Conservation (phyloP, 495 filamentous ascomycete genomes). For the Penicillium fimorum region DNA sequence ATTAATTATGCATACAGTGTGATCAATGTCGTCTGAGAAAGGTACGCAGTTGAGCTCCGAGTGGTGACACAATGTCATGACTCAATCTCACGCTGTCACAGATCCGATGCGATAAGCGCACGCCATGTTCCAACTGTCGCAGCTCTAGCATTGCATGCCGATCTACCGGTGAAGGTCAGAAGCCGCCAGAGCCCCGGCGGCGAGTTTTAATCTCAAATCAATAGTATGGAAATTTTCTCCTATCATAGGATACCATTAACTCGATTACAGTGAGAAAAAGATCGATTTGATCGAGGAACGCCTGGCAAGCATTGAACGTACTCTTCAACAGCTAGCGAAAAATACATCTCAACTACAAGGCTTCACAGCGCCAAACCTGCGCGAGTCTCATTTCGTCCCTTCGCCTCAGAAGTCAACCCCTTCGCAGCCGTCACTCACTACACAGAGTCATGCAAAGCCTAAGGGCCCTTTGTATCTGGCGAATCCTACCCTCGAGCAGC, state of each 20-base stretch:
- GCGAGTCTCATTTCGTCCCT: constrained; percentile 19
- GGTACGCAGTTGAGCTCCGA: constrained; percentile 29
- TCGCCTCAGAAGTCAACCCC: constrained; percentile 13
- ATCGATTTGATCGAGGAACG: constrained; percentile 66
- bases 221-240: constrained; percentile 49
- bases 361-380: constrained; percentile 3
- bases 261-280: constrained; percentile 57
- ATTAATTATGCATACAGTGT: constrained; percentile 35
- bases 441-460: constrained; percentile 17
- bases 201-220: constrained; percentile 66
- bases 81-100: constrained; percentile 16
- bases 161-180: constrained; percentile 59
- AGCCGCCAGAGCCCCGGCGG: constrained; percentile 56
- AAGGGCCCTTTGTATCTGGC: constrained; percentile 24
- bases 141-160: constrained; percentile 47
- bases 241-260: background rate
- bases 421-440: constrained; percentile 4
- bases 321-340: constrained; percentile 42
- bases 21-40: constrained; percentile 53
- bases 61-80: background rate
- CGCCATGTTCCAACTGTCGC: constrained; percentile 49
- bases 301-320: constrained; percentile 55
- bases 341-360: constrained; percentile 12
- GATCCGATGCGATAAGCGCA: constrained; percentile 46
- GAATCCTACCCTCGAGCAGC: constrained; percentile 35